Evolutionary conservation across 2,329 filamentous ascomycete genomes (phyloP), one percentile per base, ranked within the genome.

Genomic region (Westerdykella ornata): DNA sequence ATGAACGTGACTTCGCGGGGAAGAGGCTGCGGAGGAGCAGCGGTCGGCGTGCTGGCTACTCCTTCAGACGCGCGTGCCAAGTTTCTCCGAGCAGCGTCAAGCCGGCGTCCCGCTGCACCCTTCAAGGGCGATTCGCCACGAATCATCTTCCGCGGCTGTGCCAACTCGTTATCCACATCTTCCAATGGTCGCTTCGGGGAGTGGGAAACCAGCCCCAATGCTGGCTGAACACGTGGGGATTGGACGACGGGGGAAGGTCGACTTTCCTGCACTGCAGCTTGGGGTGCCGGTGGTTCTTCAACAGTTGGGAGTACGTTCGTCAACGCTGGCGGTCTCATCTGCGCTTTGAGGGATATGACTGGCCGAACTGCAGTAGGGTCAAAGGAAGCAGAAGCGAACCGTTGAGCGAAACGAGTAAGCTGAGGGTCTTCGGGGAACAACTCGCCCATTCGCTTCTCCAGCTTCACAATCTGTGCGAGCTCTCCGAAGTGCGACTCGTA

Each of bases 401-500:
- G 84, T 44, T 83, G 78, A 9, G 80, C 76, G 63, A 96, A 97
- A 45, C 81, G 80, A 12, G 75, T 70, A 30, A 95, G 74, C 42
- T 78, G 82, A 3, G 88, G 83, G 56, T 96, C 90, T 44, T 89
- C 82, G 0, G 89, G 89, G 65, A 88, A 98, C n/a, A 96, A 75
- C 58, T 95, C 88, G 16, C 79, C 78, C 88, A 98, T 97, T 35
- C 92, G 82, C 56, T 83, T 84, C 66, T 98, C 94, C 13, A 98
- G 74, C 62, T 94, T 92, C 49, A 82, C 80, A 40, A 98, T 88
- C 56, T 97, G 89, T 5, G 85, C 80, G 4, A 97, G 76, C 62
- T 98, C 92, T 42, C 94, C 92, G 57, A 89, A 98, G 49, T 88
- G 82, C 9, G 88, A 89, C 69, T 98, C 92, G 62, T 94, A 95